These are phyloP conservation scores for Cenchrus purpureus DNA, from an alignment of 176 grass and related monocot species.

Conservation along the genomic window DNA sequence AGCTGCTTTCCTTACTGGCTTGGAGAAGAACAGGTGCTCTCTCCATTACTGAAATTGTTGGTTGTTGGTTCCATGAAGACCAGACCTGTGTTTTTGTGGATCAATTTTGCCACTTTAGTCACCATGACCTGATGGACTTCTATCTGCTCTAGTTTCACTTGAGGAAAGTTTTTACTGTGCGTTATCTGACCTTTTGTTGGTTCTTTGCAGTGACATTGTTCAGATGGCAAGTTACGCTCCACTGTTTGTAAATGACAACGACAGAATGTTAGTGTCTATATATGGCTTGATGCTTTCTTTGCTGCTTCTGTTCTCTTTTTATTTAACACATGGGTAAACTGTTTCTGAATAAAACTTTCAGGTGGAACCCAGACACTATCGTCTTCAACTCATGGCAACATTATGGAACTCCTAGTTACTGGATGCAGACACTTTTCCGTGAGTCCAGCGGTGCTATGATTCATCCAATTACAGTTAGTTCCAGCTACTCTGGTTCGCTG, in stretches of 20 bases:
- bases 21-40: conserved; percentile 88
- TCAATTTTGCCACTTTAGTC: not conserved
- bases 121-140: not conserved
- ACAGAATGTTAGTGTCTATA: conserved; percentile 51
- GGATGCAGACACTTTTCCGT: conserved; percentile 68
- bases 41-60: not conserved
- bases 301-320: not conserved
- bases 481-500: conserved; percentile 56
- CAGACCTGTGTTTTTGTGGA: not conserved
- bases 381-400: conserved; percentile 70
- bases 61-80: not conserved
- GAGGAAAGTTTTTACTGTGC: not conserved
- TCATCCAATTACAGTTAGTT: conserved; percentile 65
- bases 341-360: conserved; percentile 34
- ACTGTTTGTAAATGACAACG: conserved; percentile 83
- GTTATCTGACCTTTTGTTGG: not conserved
- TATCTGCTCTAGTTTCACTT: not conserved
- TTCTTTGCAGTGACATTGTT: conserved; percentile 77
- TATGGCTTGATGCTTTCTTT: not conserved
- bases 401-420: conserved; percentile 80
- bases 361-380: conserved; percentile 76
- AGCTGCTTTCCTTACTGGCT: conserved; percentile 86
- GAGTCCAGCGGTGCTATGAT: conserved; percentile 67
- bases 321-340: not conserved
- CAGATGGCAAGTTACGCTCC: conserved; percentile 94